phyloP scores from a whole-genome alignment of 495 filamentous ascomycete genomes.

The Tuber calosporum region DNA sequence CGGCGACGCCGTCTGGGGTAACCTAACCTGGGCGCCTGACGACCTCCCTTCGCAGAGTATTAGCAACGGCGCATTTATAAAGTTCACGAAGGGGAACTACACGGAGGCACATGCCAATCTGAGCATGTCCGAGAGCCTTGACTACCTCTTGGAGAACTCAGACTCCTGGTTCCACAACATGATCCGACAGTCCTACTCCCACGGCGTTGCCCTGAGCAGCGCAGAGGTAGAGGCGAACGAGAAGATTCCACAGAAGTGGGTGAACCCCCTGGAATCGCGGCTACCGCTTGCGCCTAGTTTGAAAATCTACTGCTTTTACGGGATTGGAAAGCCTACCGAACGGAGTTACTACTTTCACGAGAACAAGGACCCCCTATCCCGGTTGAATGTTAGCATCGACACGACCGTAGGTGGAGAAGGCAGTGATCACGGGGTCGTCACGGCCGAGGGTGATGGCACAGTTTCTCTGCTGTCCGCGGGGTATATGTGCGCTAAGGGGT shows the following conservation, averaged over 20 bases:
- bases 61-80: conserved; percentile 74
- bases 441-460: conserved; percentile 93
- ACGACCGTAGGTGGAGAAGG: conserved; percentile 59
- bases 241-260: conserved; percentile 72
- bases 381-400: conserved; percentile 84
- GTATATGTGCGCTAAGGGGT: conserved; percentile 95
- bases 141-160: conserved; percentile 66
- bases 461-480: conserved; percentile 80
- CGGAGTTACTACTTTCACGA: conserved; percentile 64
- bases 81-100: conserved; percentile 67
- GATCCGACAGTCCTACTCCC: conserved; percentile 68
- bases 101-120: conserved; percentile 58
- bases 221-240: conserved; percentile 84
- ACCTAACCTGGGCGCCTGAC: conserved; percentile 81
- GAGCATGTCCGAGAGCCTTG: conserved; percentile 67
- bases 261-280: conserved; percentile 87
- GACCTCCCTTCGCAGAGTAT: conserved; percentile 64
- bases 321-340: conserved; percentile 33
- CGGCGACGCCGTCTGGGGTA: conserved; percentile 89
- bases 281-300: conserved; percentile 81
- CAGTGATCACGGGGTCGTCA: conserved; percentile 71
- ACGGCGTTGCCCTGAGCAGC: conserved; percentile 74
- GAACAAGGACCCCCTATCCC: conserved; percentile 57
- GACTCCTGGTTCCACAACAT: conserved; percentile 79
- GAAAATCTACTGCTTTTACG: conserved; percentile 98